Percentiles rank a stretch among this genome's conserved stretches.
These are phyloP conservation scores for Teunomyces aglyptinius DNA, from an alignment of 805 yeast genomes.

Conservation along the genomic window DNA sequence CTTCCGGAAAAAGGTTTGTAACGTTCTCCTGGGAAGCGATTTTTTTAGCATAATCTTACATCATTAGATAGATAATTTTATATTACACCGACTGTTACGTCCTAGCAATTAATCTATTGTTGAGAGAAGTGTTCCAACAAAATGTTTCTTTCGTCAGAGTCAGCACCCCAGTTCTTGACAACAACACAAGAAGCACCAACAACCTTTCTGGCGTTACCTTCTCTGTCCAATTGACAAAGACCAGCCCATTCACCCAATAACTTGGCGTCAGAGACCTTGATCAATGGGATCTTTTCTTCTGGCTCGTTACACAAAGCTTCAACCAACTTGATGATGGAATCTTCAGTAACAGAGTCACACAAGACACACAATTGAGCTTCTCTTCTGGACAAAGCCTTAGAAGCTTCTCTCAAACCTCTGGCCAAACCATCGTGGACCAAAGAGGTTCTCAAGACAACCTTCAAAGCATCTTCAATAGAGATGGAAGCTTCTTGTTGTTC, in stretches of 20 bases:
- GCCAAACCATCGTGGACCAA: conserved; percentile 99
- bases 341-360: conserved; percentile 98
- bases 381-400: conserved; percentile 96
- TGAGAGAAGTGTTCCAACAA: conserved; percentile 94
- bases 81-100: conserved; percentile 3
- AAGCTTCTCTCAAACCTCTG: conserved; percentile 99
- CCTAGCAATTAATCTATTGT: conserved; percentile 34
- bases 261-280: conserved; percentile 99
- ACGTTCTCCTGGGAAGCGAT: no score
- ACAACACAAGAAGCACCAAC: conserved; percentile 99
- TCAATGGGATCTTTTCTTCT: conserved; percentile 92
- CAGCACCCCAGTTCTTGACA: conserved; percentile 99
- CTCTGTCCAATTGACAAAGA: conserved; percentile 98
- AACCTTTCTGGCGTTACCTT: conserved; percentile 99
- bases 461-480: conserved; percentile 97
- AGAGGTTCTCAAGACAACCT: conserved; percentile 96
- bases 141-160: conserved; percentile 94
- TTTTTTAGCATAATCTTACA: neutral
- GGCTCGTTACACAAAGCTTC: conserved; percentile 99
- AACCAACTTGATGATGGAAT: conserved; percentile 91
- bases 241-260: conserved; percentile 99
- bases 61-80: neutral
- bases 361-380: conserved; percentile 97
- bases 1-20: no score
- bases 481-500: conserved; percentile 84